These are phyloP conservation scores for Colletotrichum sp. DNA, from an alignment of 2,329 filamentous ascomycete species.

Conservation along the genomic window DNA sequence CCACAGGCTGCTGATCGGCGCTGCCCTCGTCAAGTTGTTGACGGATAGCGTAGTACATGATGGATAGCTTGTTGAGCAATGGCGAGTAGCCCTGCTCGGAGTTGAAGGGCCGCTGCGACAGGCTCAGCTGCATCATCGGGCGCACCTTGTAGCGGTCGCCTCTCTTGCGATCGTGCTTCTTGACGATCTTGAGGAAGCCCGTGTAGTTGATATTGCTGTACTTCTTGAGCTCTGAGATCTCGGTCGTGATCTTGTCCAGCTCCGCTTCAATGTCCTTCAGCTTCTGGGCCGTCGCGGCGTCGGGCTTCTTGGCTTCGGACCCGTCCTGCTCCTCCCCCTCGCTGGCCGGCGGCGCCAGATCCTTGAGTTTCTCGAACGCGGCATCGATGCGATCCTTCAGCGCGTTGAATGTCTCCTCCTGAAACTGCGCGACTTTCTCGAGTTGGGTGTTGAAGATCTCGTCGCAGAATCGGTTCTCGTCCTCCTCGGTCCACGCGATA, in stretches of 20 bases:
- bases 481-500: conserved; percentile 85
- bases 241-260: conserved; percentile 86
- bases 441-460: conserved; percentile 94
- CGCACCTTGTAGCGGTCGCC: conserved; percentile 86
- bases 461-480: conserved; percentile 93
- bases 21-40: conserved; percentile 74
- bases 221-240: conserved; percentile 91
- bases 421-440: conserved; percentile 92
- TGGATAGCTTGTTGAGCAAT: conserved; percentile 86
- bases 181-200: conserved; percentile 95
- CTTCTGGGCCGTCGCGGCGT: conserved; percentile 49
- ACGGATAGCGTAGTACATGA: conserved; percentile 94
- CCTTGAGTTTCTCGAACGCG: conserved; percentile 74
- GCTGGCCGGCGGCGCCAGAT: conserved; percentile 65
- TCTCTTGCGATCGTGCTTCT: conserved; percentile 97
- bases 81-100: conserved; percentile 89
- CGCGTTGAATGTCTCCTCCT: conserved; percentile 73
- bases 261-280: conserved; percentile 78
- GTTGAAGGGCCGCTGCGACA: conserved; percentile 92
- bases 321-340: conserved; percentile 8
- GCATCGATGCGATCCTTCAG: conserved; percentile 60
- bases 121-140: conserved; percentile 87
- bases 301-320: conserved; percentile 53
- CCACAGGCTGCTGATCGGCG: conserved; percentile 40
- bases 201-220: conserved; percentile 98